phyloP scores from a whole-genome alignment of 768 basidiomycete genomes.

The Mycena latifolia region DNA sequence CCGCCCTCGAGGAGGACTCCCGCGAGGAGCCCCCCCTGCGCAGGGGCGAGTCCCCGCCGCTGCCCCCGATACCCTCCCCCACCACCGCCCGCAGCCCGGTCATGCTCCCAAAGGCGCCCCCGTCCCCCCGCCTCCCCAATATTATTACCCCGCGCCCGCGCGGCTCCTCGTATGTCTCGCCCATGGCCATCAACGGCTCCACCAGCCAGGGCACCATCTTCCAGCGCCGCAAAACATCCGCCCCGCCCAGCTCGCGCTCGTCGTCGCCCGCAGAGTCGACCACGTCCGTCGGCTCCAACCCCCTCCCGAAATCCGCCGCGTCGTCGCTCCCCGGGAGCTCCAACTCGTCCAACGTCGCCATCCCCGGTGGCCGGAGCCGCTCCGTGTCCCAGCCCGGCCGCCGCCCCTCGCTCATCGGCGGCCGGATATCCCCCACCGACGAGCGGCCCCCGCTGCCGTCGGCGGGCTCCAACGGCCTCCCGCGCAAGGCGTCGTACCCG shows the following conservation, averaged over 20 bases:
- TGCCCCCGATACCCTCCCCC: conserved; percentile 73
- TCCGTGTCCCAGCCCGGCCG: conserved; percentile 86
- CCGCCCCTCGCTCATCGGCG: conserved; percentile 69
- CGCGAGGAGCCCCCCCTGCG: conserved; percentile 49
- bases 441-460: conserved; percentile 67
- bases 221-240: conserved; percentile 77
- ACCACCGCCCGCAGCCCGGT: conserved; percentile 52
- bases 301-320: conserved; percentile 46
- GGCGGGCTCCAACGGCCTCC: conserved; percentile 49
- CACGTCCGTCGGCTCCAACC: conserved; percentile 56
- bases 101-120: conserved; percentile 53
- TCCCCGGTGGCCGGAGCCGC: conserved; percentile 64
- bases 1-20: conserved; percentile 72
- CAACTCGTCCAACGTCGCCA: conserved; percentile 37
- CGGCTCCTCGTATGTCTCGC: conserved; percentile 63
- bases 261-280: conserved; percentile 64
- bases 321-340: conserved; percentile 43
- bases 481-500: conserved; percentile 73
- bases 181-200: conserved; percentile 69
- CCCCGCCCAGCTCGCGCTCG: conserved; percentile 68
- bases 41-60: conserved; percentile 74
- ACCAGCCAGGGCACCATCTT: conserved; percentile 75
- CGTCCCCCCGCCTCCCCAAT: conserved; percentile 64
- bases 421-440: conserved; percentile 65
- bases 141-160: conserved; percentile 64